Base-by-base conservation (phyloP, 371 early-diverging fungal genomes). In the Paraphysoderma sedebokerense region DNA sequence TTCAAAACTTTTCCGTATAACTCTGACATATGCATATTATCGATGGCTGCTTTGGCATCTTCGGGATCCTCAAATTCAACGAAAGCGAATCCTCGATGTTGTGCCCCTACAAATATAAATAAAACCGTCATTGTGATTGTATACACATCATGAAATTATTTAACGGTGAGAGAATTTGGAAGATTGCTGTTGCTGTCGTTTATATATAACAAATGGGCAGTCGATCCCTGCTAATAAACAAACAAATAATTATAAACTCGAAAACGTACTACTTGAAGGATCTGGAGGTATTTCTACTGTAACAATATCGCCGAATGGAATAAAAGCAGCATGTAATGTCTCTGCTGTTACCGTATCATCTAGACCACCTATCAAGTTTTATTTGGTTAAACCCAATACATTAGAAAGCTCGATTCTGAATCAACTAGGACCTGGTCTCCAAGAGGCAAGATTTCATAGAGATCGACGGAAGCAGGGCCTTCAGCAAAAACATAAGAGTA, bases 251-350 rank as follows among this genome's bases (percentile, higher is more conserved):
- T 1, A 30, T 45, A 9, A 9, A 6, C 11, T 9, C 19, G 19
- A 32, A 26, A 23, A 47, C 65, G 44, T 72, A 85, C 84, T 62
- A 27, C 79, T 68, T 13, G 65, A 60, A 7, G 81, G 79, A 59
- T 89, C 87, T 6, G 70, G 67, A 0, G 93, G 86, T 27, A 97
- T 59, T 37, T 82, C 80, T 26, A 93, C 76, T 44, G 83, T 76
- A 8, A 85, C 77, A 51, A 97, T 82, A 44, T 95, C 91, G 35
- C 98, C 98, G 70, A 95, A 97, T 0, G 98, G 91, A 40, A 93
- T 74, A 61, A 92, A 95, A 0, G 92, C 90, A 0, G 88, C 81
- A 40, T 83, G 76, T 8, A 96, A 66, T 0, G 79, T 68, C 42
- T 78, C 65, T 38, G 81, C 76, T 17, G 76, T 80, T 24, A 90